Base-by-base conservation (phyloP, 192 early-diverging fungal species). In the Phlyctochytrium arcticum region DNA sequence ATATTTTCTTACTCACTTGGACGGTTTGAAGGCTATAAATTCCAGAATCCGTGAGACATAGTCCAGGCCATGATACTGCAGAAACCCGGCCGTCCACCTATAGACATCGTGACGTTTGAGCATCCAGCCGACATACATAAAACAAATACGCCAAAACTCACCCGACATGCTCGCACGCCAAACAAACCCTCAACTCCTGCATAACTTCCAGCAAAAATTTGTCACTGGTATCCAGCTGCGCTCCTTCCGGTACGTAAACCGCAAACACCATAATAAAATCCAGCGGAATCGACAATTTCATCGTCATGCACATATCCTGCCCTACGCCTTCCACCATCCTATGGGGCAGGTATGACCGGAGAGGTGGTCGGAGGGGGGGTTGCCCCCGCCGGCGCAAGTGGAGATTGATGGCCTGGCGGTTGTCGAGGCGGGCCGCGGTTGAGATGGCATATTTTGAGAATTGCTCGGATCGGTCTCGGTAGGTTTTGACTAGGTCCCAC, bases 401-500 rank as follows among this genome's bases (percentile, higher is more conserved):
- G n/a, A n/a, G n/a, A n/a, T n/a, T n/a, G n/a, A n/a, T n/a, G n/a
- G n/a, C n/a, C n/a, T n/a, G n/a, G n/a, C n/a, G n/a, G n/a, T n/a
- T n/a, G n/a, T n/a, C n/a, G n/a, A n/a, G n/a, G n/a, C n/a, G n/a
- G n/a, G n/a, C n/a, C n/a, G n/a, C n/a, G n/a, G n/a, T n/a, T n/a
- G n/a, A n/a, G n/a, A n/a, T n/a, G 12, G 57, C 29, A n/a, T 29
- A 24, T 36, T 30, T 23, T 5, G 15, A 12, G 35, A 23, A 37
- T 39, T 24, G 29, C 23, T 31, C 12, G 34, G 29, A 35, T 15
- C 24, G 33, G 5, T 4, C n/a, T 19, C 59, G 59, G 61, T 63
- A 63, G 10, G 50, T 49, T 15, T 49, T 46, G 32, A 63, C 61
- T 21, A 63, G 50, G 12, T 49, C 61, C 61, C 61, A 63, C 53